Conservation (phyloP, 768 basidiomycete species). For the Naganishia onofrii region DNA sequence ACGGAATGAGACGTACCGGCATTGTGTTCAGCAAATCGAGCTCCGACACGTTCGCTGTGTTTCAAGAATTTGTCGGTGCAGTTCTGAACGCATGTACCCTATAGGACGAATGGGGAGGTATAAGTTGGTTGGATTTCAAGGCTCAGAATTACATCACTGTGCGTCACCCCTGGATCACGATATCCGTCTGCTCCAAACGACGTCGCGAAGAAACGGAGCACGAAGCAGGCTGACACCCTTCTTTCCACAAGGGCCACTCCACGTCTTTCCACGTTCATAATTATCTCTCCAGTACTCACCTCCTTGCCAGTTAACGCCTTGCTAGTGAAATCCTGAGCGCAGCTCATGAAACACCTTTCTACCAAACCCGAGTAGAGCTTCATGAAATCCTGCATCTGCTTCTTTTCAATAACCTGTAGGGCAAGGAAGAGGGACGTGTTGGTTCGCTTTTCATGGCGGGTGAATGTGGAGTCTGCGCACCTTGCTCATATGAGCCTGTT, state of each 20-base stretch:
- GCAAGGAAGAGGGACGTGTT: not conserved
- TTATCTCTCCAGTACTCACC: slow-evolving; percentile 55
- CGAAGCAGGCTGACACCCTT: not conserved
- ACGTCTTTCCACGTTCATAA: not conserved
- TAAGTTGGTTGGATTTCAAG: not conserved
- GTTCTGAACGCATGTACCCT: slow-evolving; percentile 87
- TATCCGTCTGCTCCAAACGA: too few relatives aligned
- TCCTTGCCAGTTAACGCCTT: slow-evolving; percentile 91
- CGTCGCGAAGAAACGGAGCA: too few relatives aligned
- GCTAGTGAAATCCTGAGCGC: slow-evolving; percentile 94
- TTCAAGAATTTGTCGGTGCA: slow-evolving; percentile 98
- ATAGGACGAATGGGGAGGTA: slow-evolving; percentile 14
- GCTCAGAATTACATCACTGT: too few relatives aligned
- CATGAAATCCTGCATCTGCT: slow-evolving; percentile 99
- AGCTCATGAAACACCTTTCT: slow-evolving; percentile 91
- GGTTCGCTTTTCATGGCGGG: not conserved
- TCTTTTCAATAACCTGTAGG: slow-evolving; percentile 83
- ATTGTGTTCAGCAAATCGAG: slow-evolving; percentile 86
- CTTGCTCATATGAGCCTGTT: slow-evolving; percentile 87
- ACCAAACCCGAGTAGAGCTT: slow-evolving; percentile 89
- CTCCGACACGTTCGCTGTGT: slow-evolving; percentile 87
- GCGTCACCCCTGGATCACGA: too few relatives aligned
- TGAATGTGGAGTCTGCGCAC: slow-evolving; percentile 16
- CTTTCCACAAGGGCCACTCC: not conserved
- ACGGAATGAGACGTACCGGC: slow-evolving; percentile 63